Conservation (phyloP, 2,329 filamentous ascomycete genomes). For the Ophiobolus disseminans region DNA sequence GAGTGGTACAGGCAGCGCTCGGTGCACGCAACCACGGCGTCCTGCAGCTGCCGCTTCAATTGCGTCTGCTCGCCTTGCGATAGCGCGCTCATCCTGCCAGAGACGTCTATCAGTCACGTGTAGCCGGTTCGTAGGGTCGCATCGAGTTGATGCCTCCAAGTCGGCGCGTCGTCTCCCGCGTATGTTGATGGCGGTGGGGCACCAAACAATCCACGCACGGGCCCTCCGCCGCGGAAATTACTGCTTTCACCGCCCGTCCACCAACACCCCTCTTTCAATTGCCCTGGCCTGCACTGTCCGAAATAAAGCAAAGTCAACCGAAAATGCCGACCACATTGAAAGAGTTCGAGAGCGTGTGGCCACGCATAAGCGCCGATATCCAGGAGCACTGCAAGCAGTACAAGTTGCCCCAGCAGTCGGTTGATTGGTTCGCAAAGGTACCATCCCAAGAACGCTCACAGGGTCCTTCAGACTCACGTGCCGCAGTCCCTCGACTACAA, state of each 20-base stretch:
- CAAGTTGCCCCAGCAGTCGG: constrained; percentile 79
- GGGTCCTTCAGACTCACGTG: constrained; percentile 22
- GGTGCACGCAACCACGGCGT: constrained; percentile 87
- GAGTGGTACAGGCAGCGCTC: constrained; percentile 96
- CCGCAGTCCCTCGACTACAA: constrained; percentile 81
- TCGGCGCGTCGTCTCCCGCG: constrained; percentile 24
- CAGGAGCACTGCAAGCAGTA: constrained; percentile 80
- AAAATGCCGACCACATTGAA: constrained; percentile 75
- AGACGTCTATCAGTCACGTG: neutral
- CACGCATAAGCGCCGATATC: constrained; percentile 82
- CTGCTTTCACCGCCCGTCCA: constrained; percentile 24
- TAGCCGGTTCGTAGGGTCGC: neutral
- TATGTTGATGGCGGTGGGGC: constrained; percentile 14
- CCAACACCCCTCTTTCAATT: constrained; percentile 13
- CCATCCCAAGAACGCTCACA: constrained; percentile 5
- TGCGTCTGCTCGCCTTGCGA: constrained; percentile 59
- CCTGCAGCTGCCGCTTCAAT: constrained; percentile 77
- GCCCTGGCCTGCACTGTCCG: neutral
- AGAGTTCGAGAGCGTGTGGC: constrained; percentile 91
- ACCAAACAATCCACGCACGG: constrained; percentile 2
- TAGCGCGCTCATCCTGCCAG: constrained; percentile 29
- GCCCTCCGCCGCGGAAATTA: constrained; percentile 21
- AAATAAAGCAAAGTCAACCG: neutral
- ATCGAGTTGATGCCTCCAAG: constrained; percentile 27
- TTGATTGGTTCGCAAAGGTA: constrained; percentile 88